Conservation (phyloP, 768 basidiomycete species). For the Holtermannia corniformis region DNA sequence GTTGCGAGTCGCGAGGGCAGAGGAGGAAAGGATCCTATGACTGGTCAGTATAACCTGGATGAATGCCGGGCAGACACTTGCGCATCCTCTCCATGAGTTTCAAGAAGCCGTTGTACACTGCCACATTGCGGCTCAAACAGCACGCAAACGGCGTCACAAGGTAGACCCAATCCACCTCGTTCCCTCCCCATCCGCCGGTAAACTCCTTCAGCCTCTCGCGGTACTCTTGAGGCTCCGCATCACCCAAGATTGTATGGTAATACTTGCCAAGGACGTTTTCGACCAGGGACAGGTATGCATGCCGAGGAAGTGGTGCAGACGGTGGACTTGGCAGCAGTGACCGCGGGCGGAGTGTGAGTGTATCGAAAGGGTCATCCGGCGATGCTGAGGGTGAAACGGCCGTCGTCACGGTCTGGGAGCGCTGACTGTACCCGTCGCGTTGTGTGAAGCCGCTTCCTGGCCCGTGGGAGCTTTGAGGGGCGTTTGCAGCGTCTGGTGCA, state of each 20-base stretch:
- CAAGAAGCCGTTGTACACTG: constrained; percentile 29
- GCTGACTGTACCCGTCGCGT: not conserved
- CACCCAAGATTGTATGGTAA: constrained; percentile 2
- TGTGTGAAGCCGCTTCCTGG: not conserved
- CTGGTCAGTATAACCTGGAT: not conserved
- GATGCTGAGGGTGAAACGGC: not conserved
- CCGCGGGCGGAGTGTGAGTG: constrained; percentile 1
- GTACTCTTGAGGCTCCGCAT: constrained; percentile 14
- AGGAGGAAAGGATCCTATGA: constrained; percentile 20
- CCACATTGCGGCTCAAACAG: constrained; percentile 20
- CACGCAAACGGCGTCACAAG: constrained; percentile 32
- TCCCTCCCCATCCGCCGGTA: constrained; percentile 3
- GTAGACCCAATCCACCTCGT: constrained; percentile 26
- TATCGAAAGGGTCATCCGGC: constrained; percentile 16
- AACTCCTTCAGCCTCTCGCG: constrained; percentile 3
- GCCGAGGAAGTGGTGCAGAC: constrained; percentile 19
- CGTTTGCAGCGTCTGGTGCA: not conserved
- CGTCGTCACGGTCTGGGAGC: not conserved
- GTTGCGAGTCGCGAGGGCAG: constrained; percentile 25
- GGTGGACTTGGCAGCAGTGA: constrained; percentile 28
- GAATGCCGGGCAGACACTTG: constrained; percentile 8
- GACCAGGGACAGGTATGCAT: constrained; percentile 19
- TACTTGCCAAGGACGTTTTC: constrained; percentile 33
- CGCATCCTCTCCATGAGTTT: constrained; percentile 26
- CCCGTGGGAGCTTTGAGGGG: too few species aligned